These are phyloP conservation scores for Ophiocordyceps camponoti-saundersi DNA, from an alignment of 2,329 filamentous ascomycete species.

Conservation along the genomic window DNA sequence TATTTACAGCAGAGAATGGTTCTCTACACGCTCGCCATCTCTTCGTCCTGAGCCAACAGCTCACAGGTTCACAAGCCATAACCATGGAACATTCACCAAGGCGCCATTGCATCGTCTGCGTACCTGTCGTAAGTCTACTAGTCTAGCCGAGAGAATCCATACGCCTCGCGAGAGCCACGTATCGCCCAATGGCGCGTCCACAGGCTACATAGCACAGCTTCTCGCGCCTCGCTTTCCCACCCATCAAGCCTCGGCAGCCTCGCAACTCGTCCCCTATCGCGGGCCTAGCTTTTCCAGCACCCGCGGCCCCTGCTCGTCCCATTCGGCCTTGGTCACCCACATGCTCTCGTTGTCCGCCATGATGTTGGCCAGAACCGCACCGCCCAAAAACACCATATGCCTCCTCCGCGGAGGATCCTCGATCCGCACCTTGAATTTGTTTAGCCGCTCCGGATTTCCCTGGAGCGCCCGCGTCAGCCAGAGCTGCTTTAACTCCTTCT, in stretches of 20 bases:
- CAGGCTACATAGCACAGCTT: neutral
- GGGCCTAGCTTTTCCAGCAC: constrained; percentile 86
- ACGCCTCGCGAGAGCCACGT: too few species aligned
- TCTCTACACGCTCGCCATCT: too few species aligned
- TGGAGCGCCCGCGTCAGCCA: constrained; percentile 87
- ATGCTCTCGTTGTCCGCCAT: constrained; percentile 98
- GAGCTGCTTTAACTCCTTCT: constrained; percentile 97
- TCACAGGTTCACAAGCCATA: too few species aligned
- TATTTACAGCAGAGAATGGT: too few species aligned
- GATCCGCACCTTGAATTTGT: constrained; percentile 99
- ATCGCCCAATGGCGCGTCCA: too few species aligned
- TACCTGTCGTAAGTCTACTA: too few species aligned
- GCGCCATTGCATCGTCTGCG: too few species aligned
- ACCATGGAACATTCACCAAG: too few species aligned
- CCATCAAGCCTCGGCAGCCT: neutral
- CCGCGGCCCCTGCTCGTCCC: constrained; percentile 78
- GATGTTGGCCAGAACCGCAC: constrained; percentile 91
- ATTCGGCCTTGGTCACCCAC: constrained; percentile 97
- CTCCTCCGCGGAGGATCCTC: constrained; percentile 89
- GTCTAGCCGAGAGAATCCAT: too few species aligned
- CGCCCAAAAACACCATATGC: constrained; percentile 99
- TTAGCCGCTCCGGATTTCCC: constrained; percentile 82
- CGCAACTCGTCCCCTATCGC: constrained; percentile 33
- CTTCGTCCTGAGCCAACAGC: too few species aligned
- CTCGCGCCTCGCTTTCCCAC: neutral